phyloP scores from a whole-genome alignment of 2,329 filamentous ascomycete species.

The Diaporthe eres region DNA sequence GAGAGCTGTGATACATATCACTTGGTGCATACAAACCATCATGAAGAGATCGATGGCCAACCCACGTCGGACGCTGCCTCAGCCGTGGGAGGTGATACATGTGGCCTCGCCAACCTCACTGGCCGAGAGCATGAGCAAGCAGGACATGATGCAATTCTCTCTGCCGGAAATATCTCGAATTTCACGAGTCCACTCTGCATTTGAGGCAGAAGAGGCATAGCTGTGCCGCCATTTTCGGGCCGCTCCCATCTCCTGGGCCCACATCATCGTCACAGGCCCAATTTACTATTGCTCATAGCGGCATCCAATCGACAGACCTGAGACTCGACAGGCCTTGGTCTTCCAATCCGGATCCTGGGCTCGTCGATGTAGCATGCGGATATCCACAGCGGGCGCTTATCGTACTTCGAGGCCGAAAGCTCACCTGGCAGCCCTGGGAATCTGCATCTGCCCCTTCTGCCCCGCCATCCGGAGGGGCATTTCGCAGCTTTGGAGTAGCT shows the following conservation, averaged over 20 bases:
- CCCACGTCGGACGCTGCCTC: slow-evolving; percentile 1
- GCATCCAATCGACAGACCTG: slow-evolving; percentile 20
- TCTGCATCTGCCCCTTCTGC: slow-evolving; percentile 34
- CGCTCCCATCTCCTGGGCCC: slow-evolving; percentile 35
- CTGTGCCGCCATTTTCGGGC: slow-evolving; percentile 32
- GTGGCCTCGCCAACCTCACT: slow-evolving; percentile 18
- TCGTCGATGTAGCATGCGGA: slow-evolving; percentile 12
- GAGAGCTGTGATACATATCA: slow-evolving; percentile 23
- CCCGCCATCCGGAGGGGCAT: slow-evolving; percentile 41
- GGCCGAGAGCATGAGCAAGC: neutral
- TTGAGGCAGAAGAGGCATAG: neutral
- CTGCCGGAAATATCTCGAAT: neutral
- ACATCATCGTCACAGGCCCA: slow-evolving; percentile 36
- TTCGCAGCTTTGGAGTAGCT: slow-evolving; percentile 30
- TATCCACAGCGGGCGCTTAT: slow-evolving; percentile 40
- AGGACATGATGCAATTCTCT: slow-evolving; percentile 10
- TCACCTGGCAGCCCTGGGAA: slow-evolving; percentile 11
- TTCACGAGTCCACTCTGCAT: neutral
- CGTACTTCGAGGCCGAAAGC: slow-evolving; percentile 13
- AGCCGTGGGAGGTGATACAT: slow-evolving; percentile 19
- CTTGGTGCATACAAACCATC: neutral
- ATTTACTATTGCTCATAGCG: slow-evolving; percentile 37
- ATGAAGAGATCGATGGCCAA: slow-evolving; percentile 19
- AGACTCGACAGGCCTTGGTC: slow-evolving; percentile 20
- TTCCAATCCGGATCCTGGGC: slow-evolving; percentile 5